Evolutionary conservation across 768 basidiomycete genomes (phyloP).

Genomic region (Gloeostereum incarnatum): DNA sequence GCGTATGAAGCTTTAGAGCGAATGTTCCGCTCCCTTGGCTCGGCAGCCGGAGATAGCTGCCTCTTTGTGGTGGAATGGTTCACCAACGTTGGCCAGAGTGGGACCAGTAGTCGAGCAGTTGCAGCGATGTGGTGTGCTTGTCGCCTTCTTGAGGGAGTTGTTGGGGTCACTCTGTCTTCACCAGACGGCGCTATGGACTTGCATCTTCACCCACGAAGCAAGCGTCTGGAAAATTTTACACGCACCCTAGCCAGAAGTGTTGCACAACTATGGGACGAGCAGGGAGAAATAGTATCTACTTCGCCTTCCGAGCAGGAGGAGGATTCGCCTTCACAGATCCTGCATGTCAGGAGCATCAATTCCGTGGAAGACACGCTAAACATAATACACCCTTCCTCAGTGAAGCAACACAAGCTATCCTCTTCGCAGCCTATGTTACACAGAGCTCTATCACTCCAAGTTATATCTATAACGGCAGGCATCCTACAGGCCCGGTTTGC

Average conservation of each 20-base stretch:
- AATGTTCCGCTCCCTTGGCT: conserved; percentile 71
- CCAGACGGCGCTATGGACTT: conserved; percentile 15
- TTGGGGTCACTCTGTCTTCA: conserved; percentile 32
- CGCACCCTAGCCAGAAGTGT: conserved; percentile 54
- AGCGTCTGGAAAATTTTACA: conserved; percentile 52
- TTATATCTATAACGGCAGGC: conserved; percentile 62
- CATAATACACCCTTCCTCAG: conserved; percentile 27
- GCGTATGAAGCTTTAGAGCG: conserved; percentile 46
- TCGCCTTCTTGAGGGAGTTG: conserved; percentile 66
- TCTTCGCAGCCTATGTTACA: conserved; percentile 57
- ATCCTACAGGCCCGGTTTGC: conserved; percentile 67
- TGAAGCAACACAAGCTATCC: conserved; percentile 14
- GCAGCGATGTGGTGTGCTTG: conserved; percentile 83
- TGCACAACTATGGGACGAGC: conserved; percentile 63
- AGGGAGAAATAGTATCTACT: conserved; percentile 19
- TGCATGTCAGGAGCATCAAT: conserved; percentile 53
- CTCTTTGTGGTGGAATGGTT: conserved; percentile 85
- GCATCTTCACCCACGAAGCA: conserved; percentile 26
- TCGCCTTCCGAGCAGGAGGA: conserved; percentile 9
- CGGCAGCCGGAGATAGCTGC: conserved; percentile 55
- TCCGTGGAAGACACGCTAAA: conserved; percentile 50
- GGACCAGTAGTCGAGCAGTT: conserved; percentile 36
- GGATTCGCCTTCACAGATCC: conserved; percentile 1
- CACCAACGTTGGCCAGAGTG: conserved; percentile 37
- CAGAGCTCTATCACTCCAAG: conserved; percentile 58